Evolutionary conservation across 768 basidiomycete genomes (phyloP).

Genomic region (Kwoniella heveanensis): DNA sequence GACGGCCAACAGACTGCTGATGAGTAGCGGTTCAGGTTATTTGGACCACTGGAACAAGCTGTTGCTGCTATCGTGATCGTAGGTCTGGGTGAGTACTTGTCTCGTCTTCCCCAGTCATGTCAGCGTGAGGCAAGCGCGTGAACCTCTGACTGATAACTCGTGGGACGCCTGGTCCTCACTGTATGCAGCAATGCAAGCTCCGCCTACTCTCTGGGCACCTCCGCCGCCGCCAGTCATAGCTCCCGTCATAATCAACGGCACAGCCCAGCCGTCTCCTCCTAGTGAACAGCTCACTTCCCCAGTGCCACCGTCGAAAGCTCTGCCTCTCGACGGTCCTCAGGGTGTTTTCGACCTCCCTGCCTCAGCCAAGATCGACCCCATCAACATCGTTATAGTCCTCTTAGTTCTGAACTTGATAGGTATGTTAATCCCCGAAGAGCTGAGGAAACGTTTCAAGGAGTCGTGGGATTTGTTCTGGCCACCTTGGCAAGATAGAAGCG

Average conservation of each 20-base stretch:
- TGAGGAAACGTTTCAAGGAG: slow-evolving; percentile 22
- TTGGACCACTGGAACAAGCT: slow-evolving; percentile 45
- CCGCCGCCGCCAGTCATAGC: neutral
- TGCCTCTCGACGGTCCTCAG: neutral
- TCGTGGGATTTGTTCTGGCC: slow-evolving; percentile 44
- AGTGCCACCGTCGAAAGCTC: too few species aligned
- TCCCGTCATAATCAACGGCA: slow-evolving; percentile 5
- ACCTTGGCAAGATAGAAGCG: slow-evolving; percentile 40
- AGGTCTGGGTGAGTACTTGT: slow-evolving; percentile 31
- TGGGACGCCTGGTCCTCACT: too few species aligned
- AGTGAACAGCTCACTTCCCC: too few species aligned
- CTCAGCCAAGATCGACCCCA: slow-evolving; percentile 9
- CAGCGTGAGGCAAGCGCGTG: too few species aligned
- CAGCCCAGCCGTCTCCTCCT: neutral
- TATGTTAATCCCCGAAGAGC: slow-evolving; percentile 18
- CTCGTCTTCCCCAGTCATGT: neutral
- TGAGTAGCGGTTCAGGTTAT: slow-evolving; percentile 22
- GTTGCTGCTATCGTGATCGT: slow-evolving; percentile 37
- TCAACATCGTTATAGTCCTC: slow-evolving; percentile 16
- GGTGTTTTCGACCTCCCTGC: neutral
- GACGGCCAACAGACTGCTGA: too few species aligned
- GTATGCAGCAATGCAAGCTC: slow-evolving; percentile 29
- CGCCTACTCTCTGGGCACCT: slow-evolving; percentile 9
- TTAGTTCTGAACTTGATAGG: slow-evolving; percentile 27
- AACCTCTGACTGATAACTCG: too few species aligned